Base-by-base conservation (phyloP, 208 protist genomes). In the Acanthamoeba triangularis region DNA sequence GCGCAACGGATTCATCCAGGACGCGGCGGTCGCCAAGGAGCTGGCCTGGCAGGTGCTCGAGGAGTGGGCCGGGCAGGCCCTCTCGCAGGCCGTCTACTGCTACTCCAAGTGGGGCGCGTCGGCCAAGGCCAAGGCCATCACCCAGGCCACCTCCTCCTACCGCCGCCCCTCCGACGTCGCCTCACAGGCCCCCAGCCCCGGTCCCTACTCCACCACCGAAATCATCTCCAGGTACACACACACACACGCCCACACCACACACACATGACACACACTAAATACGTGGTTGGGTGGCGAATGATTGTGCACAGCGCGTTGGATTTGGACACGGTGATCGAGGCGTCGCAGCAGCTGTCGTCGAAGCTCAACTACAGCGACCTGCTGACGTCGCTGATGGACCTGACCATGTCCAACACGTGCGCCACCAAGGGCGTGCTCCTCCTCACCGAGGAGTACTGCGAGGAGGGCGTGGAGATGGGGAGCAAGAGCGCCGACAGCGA, bases 21-120 rank as follows among this genome's bases (percentile, higher is more conserved):
- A 93, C 65, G 87, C 87, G 35, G 87, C 87, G 3, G n/a, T 93
- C 20, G 87, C 87, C 41, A 93, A 93, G 87, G 87, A 93, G 65
- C 87, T 93, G n/a, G 18, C 61, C 25, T 88, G 80, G 80, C 80
- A 88, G 80, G 80, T 88, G 44, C 80, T 88, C 28, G 30, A 44
- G 30, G 80, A 30, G n/a, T 47, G 23, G 80, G 28, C 49, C 80
- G 80, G 35, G 8, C 80, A 88, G 80, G 80, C 80, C 49, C 30
- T 44, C 52, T 30, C 80, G 49, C 30, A 88, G 49, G 23, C 80
- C 30, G 80, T 44, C n/a, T 63, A 65, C 80, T 88, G 80, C 80
- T 88, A 47, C 49, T 35, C 80, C 80, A 88, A 63, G 80, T 88
- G 80, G 80, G 80, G 80, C 28, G 80, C 80, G 8, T 72, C 65